Evolutionary conservation across 805 yeast genomes (phyloP), one percentile per base, ranked within the genome.

Genomic region (Lachancea dasiensis): DNA sequence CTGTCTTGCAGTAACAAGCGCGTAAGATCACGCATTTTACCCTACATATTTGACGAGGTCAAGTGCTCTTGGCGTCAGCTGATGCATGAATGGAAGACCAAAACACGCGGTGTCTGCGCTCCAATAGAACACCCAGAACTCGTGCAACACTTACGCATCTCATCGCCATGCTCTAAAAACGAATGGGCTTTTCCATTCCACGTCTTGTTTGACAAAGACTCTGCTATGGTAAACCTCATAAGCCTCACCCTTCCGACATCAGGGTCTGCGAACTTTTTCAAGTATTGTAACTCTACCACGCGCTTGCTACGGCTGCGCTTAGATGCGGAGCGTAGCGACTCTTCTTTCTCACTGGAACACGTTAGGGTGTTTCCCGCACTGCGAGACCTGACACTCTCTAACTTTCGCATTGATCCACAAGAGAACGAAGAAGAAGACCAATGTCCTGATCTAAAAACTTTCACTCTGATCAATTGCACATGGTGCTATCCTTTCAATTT

Each of bases 401-500:
- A 68, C 14, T 75, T 58, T 34, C 63, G 52, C 56, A 68, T 61
- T 52, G 75, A 58, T 51, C 64, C 56, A 57, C 75, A 73, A 52
- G 37, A 34, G 19, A 58, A 41, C 17, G 52, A 53, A 3, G 60
- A 59, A 18, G 49, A 46, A 6, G 49, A 43, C 1, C 36, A 48
- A 8, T 44, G 51, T 2, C 48, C 52, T 4, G 26, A 44, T 1
- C 48, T 68, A 20, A 46, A 47, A 4, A 46, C 45, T 2, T 45
- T 73, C 18, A 44, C 50, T 3, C 46, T 75, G 4, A 45, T 51
- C 10, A 63, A 74, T 44, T 75, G 81, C 52, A 66, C 70, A 1
- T 75, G 81, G 80, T 72, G 70, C 41, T 75, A 72, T 44, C 81
- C 81, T 1, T 75, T 75, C 47, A 60, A 65, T 14, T 50, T 73